phyloP scores from a whole-genome alignment of 164 flowering plant genomes.

The Vitis amurensis region DNA sequence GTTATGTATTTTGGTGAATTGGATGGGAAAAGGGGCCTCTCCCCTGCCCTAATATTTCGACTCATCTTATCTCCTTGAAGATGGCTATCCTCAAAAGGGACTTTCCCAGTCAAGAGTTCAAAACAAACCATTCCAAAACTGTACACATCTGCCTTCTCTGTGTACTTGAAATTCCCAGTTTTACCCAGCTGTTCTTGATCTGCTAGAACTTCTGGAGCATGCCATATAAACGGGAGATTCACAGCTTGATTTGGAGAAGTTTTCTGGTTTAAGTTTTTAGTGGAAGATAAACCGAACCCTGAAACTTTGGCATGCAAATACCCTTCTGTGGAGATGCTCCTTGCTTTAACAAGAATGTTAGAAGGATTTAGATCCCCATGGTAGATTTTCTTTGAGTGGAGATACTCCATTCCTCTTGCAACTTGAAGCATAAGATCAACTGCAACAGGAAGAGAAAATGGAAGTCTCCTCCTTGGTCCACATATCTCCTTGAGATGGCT shows the following conservation, averaged over 20 bases:
- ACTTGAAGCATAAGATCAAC: slow-evolving; percentile 86
- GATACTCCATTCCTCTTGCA: slow-evolving; percentile 96
- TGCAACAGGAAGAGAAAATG: slow-evolving; percentile 66
- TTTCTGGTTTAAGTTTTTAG: slow-evolving; percentile 18
- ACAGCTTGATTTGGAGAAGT: slow-evolving; percentile 32
- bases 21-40: slow-evolving; percentile 84
- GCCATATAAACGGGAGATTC: slow-evolving; percentile 57
- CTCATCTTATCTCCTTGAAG: slow-evolving; percentile 96
- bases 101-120: slow-evolving; percentile 82
- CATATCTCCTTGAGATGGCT: slow-evolving; percentile 59
- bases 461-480: slow-evolving; percentile 51
- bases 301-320: slow-evolving; percentile 67
- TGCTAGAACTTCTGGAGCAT: slow-evolving; percentile 78
- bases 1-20: slow-evolving; percentile 60
- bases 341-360: slow-evolving; percentile 59
- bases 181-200: slow-evolving; percentile 56
- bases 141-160: slow-evolving; percentile 83
- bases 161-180: slow-evolving; percentile 30
- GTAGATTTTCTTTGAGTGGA: slow-evolving; percentile 66
- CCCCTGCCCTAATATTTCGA: slow-evolving; percentile 85
- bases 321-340: slow-evolving; percentile 44
- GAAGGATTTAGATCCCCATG: slow-evolving; percentile 77
- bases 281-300: slow-evolving; percentile 57
- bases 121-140: slow-evolving; percentile 92
- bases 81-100: slow-evolving; percentile 88